Percentiles rank a stretch among this genome's conserved stretches.
phyloP scores from a whole-genome alignment of 2,329 filamentous ascomycete genomes.

The Botrytis galanthina region DNA sequence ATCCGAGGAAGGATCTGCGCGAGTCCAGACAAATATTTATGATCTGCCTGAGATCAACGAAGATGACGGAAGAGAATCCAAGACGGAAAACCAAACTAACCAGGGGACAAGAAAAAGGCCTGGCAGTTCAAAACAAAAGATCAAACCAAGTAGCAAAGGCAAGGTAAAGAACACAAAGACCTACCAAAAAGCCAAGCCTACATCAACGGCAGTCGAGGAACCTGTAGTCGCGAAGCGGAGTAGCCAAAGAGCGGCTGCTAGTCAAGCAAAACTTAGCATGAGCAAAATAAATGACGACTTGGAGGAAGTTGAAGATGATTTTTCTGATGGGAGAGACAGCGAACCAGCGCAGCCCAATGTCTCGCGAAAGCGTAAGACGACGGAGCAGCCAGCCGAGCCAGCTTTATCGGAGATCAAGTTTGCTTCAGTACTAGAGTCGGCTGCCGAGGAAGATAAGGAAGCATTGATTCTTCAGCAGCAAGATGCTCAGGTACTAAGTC shows the following conservation, averaged over 20 bases:
- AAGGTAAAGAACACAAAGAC: neutral
- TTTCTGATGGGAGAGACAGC: neutral
- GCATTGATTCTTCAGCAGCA: constrained; percentile 4
- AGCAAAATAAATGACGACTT: neutral
- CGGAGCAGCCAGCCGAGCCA: neutral
- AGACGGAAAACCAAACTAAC: neutral
- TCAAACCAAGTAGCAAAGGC: neutral
- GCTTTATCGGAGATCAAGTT: neutral
- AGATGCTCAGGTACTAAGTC: constrained; percentile 7
- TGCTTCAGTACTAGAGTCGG: neutral
- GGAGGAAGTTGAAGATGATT: constrained; percentile 3
- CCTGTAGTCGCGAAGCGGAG: neutral
- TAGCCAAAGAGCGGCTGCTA: constrained; percentile 17
- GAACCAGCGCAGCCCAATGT: constrained; percentile 14
- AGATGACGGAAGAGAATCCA: neutral
- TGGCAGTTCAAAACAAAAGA: neutral
- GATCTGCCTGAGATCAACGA: constrained; percentile 10
- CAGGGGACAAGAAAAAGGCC: neutral
- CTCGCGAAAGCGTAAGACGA: constrained; percentile 18
- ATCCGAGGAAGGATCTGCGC: neutral
- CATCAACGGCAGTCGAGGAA: neutral
- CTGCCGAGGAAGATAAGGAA: neutral
- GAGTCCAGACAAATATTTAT: constrained; percentile 2
- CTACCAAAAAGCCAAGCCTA: neutral
- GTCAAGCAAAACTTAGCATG: constrained; percentile 10